Conservation (phyloP, 2,329 filamentous ascomycete species). For the Gnomoniopsis sp. region DNA sequence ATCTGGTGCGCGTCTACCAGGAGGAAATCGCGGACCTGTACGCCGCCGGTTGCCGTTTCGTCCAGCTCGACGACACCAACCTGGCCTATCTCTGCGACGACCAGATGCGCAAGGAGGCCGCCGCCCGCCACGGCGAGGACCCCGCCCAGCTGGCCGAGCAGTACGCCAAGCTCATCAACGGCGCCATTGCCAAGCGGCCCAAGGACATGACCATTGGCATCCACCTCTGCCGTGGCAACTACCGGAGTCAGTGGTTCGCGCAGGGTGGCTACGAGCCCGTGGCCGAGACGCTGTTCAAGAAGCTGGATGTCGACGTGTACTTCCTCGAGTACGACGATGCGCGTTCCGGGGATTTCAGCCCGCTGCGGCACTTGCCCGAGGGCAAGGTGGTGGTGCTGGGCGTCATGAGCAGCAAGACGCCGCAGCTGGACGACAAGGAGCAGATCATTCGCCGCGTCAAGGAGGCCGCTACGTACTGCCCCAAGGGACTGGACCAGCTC, state of each 20-base stretch:
- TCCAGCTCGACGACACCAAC: slow-evolving; percentile 58
- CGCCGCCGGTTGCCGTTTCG: slow-evolving; percentile 51
- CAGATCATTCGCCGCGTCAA: slow-evolving; percentile 36
- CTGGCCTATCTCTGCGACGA: slow-evolving; percentile 57
- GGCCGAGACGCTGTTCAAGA: slow-evolving; percentile 40
- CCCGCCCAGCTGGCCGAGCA: slow-evolving; percentile 44
- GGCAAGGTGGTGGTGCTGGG: slow-evolving; percentile 54
- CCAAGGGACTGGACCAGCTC: slow-evolving; percentile 51
- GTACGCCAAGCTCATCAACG: slow-evolving; percentile 54
- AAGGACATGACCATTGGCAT: slow-evolving; percentile 53
- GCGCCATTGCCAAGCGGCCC: slow-evolving; percentile 47
- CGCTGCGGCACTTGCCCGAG: slow-evolving; percentile 49
- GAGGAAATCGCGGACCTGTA: slow-evolving; percentile 51
- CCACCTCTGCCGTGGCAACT: slow-evolving; percentile 56
- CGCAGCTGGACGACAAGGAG: slow-evolving; percentile 48
- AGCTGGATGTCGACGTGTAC: slow-evolving; percentile 48
- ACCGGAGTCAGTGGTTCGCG: slow-evolving; percentile 55
- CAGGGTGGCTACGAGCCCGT: slow-evolving; percentile 54
- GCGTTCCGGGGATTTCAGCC: slow-evolving; percentile 51
- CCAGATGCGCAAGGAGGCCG: slow-evolving; percentile 51
- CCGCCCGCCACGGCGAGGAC: slow-evolving; percentile 47
- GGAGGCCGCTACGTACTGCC: slow-evolving; percentile 45
- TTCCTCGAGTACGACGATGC: slow-evolving; percentile 60
- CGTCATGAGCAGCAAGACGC: slow-evolving; percentile 54
- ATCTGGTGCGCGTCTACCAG: slow-evolving; percentile 53